Evolutionary conservation across 257 asterid species (phyloP).

Genomic region (Fraxinus americana): DNA sequence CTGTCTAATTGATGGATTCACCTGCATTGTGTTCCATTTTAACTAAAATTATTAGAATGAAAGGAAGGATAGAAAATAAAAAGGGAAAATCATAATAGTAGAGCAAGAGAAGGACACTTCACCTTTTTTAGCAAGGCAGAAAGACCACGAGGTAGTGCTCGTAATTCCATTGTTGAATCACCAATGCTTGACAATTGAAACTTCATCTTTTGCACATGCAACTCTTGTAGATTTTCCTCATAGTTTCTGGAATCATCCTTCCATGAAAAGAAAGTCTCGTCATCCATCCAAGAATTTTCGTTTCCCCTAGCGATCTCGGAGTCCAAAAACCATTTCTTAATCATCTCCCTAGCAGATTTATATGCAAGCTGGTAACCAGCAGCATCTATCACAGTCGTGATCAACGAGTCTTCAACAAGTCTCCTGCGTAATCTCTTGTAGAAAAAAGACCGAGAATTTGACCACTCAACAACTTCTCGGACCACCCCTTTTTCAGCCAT

Average conservation of each 20-base stretch:
- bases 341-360: conserved; percentile 55
- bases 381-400: conserved; percentile 73
- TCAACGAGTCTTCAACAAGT: conserved; percentile 69
- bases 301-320: conserved; percentile 49
- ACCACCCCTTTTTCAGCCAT: conserved; percentile 97
- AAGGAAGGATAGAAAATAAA: neutral
- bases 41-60: neutral
- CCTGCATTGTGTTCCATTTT: conserved; percentile 45
- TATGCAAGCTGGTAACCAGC: conserved; percentile 70
- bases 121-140: conserved; percentile 78
- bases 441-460: conserved; percentile 71
- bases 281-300: conserved; percentile 68
- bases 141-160: conserved; percentile 80
- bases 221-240: conserved; percentile 63
- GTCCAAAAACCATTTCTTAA: conserved; percentile 71
- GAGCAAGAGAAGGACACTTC: neutral
- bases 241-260: conserved; percentile 67
- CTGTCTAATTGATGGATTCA: conserved; percentile 63
- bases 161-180: conserved; percentile 66
- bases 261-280: conserved; percentile 76
- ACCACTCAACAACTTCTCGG: conserved; percentile 78
- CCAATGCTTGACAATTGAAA: conserved; percentile 66
- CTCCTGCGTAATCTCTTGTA: conserved; percentile 70
- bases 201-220: conserved; percentile 61
- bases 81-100: neutral